Percentiles rank a stretch among this genome's conserved stretches.
Conservation (phyloP, 2,329 filamentous ascomycete genomes). For the Exophiala mesophila region DNA sequence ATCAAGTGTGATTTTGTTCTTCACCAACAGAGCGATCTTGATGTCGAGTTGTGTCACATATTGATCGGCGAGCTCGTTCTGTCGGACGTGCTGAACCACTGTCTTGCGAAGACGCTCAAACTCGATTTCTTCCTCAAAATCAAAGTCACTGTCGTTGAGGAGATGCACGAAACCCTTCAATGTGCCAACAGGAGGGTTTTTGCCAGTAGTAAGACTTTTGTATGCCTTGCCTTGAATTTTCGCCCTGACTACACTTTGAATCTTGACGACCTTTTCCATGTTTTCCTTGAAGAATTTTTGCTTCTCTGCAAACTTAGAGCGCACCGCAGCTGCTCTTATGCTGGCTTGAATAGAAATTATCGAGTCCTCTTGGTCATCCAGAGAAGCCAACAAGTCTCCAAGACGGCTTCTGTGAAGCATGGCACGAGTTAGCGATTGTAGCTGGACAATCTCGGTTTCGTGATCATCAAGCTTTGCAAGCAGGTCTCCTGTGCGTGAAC, state of each 20-base stretch:
- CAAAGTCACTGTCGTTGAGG: conserved; percentile 95
- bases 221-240: conserved; percentile 97
- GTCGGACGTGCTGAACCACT: conserved; percentile 92
- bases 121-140: conserved; percentile 97
- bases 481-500: conserved; percentile 44
- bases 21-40: conserved; percentile 95
- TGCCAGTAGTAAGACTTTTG: conserved; percentile 91
- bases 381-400: conserved; percentile 66
- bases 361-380: conserved; percentile 77
- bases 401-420: conserved; percentile 72
- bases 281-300: conserved; percentile 86
- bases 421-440: conserved; percentile 74
- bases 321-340: conserved; percentile 67
- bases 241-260: conserved; percentile 91
- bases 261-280: conserved; percentile 98
- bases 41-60: conserved; percentile 98
- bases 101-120: conserved; percentile 93
- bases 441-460: conserved; percentile 59
- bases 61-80: conserved; percentile 94
- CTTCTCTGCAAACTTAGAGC: conserved; percentile 75
- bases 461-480: conserved; percentile 67
- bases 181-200: conserved; percentile 92
- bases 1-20: conserved; percentile 98
- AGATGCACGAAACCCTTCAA: conserved; percentile 98
- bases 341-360: conserved; percentile 71